Conservation (phyloP, 129 eudicot genomes). For the Mikania micrantha region DNA sequence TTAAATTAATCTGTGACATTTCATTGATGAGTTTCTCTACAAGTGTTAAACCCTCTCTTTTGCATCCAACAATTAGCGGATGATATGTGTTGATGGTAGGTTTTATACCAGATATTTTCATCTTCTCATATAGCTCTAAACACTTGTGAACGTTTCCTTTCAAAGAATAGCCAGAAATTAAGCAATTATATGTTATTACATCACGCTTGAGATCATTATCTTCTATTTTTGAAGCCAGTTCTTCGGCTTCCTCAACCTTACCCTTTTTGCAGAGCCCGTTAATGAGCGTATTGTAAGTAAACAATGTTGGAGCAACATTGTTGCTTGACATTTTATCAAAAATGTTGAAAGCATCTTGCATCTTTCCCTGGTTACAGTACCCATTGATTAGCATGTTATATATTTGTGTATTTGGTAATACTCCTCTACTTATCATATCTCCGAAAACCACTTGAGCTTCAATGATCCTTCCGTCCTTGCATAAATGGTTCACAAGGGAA, state of each 20-base stretch:
- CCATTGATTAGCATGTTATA: slow-evolving; percentile 25
- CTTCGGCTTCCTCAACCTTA: slow-evolving; percentile 27
- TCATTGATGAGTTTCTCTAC: slow-evolving; percentile 17
- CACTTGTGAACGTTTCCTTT: slow-evolving; percentile 17
- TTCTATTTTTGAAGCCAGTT: slow-evolving; percentile 9
- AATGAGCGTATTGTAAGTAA: slow-evolving; percentile 25
- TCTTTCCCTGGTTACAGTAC: slow-evolving; percentile 13
- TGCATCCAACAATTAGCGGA: slow-evolving; percentile 18
- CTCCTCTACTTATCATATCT: slow-evolving; percentile 23
- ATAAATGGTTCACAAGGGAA: slow-evolving; percentile 13
- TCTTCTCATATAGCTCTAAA: slow-evolving; percentile 22
- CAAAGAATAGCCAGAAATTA: slow-evolving; percentile 28
- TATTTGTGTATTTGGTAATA: slow-evolving; percentile 8
- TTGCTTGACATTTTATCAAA: slow-evolving; percentile 12
- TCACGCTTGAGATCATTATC: slow-evolving; percentile 4
- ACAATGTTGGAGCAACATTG: slow-evolving; percentile 21
- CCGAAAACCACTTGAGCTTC: slow-evolving; percentile 12
- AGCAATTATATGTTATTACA: slow-evolving; percentile 14
- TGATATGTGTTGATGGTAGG: slow-evolving; percentile 26
- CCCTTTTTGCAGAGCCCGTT: slow-evolving; percentile 31
- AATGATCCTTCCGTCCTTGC: slow-evolving; percentile 19
- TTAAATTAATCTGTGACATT: slow-evolving; percentile 20
- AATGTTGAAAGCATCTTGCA: slow-evolving; percentile 23
- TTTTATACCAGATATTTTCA: slow-evolving; percentile 21
- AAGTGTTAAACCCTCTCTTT: slow-evolving; percentile 6